Percentiles rank a stretch among this genome's conserved stretches.
These are phyloP conservation scores for Nymphaea thermarum DNA, from an alignment of 164 flowering plant species.

Conservation along the genomic window DNA sequence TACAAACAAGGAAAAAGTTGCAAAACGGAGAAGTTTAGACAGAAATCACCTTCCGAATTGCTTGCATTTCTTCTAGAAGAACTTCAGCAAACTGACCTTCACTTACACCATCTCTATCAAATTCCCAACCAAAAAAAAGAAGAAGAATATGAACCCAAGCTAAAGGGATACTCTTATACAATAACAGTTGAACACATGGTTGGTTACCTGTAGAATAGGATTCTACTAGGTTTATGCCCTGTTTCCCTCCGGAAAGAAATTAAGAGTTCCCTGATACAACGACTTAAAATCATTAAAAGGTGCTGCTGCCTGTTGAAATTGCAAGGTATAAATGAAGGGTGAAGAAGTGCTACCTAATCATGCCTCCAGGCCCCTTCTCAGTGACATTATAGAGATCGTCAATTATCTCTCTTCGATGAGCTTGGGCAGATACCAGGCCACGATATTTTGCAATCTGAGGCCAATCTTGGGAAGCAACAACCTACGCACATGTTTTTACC, in stretches of 20 bases:
- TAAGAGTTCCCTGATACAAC: conserved; percentile 35
- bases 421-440: conserved; percentile 17
- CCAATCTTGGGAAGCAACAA: conserved; percentile 34
- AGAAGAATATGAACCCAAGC: not conserved
- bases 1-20: not conserved
- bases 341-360: conserved; percentile 44
- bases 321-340: not conserved
- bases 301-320: not conserved
- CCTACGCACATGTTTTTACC: conserved; percentile 7
- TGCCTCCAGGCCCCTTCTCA: conserved; percentile 40
- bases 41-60: conserved; percentile 61
- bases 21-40: not conserved
- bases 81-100: conserved; percentile 93
- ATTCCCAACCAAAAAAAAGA: not conserved
- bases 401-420: conserved; percentile 52
- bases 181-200: not conserved
- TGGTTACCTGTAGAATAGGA: conserved; percentile 54
- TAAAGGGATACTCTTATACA: not conserved
- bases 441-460: conserved; percentile 22
- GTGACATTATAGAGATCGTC: conserved; percentile 41
- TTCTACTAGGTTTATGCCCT: conserved; percentile 55
- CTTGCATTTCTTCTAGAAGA: conserved; percentile 68
- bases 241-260: conserved; percentile 62
- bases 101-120: conserved; percentile 87
- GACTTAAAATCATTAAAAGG: too few relatives aligned